Percentiles rank a stretch among this genome's conserved stretches.
Conservation (phyloP, 805 yeast species). For the Yarrowia sp. region DNA sequence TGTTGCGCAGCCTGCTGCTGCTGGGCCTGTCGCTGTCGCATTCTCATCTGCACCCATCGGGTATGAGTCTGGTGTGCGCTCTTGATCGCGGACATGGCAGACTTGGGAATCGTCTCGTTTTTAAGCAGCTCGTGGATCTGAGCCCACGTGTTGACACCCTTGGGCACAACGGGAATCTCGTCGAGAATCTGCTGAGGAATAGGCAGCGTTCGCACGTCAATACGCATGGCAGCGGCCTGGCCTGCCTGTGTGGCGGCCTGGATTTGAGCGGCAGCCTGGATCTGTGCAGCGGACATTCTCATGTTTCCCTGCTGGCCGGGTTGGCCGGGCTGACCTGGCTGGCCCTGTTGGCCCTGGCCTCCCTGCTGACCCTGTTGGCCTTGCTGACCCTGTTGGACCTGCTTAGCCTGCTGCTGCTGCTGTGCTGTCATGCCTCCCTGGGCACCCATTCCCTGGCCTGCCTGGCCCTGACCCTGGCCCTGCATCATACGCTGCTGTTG, state of each 20-base stretch:
- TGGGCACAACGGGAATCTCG: constrained; percentile 73
- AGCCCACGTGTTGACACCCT: constrained; percentile 76
- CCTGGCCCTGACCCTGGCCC: constrained; percentile 30
- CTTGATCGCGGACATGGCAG: constrained; percentile 56
- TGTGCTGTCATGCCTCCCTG: not conserved
- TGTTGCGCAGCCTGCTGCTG: constrained; percentile 32
- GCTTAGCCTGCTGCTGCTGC: constrained; percentile 29
- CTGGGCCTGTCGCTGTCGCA: constrained; percentile 29
- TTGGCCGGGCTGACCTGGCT: constrained; percentile 25
- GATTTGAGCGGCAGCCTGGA: constrained; percentile 17
- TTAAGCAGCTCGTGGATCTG: constrained; percentile 64
- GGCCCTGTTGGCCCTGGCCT: constrained; percentile 22
- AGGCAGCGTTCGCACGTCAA: constrained; percentile 54
- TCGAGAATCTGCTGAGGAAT: constrained; percentile 67
- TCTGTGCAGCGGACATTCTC: constrained; percentile 15
- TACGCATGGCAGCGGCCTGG: constrained; percentile 31
- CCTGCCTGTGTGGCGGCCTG: constrained; percentile 25
- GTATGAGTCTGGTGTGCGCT: constrained; percentile 53
- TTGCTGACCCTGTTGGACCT: constrained; percentile 27
- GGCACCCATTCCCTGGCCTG: not conserved
- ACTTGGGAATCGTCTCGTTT: constrained; percentile 55
- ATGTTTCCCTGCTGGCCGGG: constrained; percentile 26
- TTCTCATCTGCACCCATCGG: constrained; percentile 32
- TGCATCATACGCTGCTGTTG: constrained; percentile 31
- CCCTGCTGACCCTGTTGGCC: constrained; percentile 29